These are phyloP conservation scores for Ilex aquifolium DNA, from an alignment of 257 asterid species.

Conservation along the genomic window DNA sequence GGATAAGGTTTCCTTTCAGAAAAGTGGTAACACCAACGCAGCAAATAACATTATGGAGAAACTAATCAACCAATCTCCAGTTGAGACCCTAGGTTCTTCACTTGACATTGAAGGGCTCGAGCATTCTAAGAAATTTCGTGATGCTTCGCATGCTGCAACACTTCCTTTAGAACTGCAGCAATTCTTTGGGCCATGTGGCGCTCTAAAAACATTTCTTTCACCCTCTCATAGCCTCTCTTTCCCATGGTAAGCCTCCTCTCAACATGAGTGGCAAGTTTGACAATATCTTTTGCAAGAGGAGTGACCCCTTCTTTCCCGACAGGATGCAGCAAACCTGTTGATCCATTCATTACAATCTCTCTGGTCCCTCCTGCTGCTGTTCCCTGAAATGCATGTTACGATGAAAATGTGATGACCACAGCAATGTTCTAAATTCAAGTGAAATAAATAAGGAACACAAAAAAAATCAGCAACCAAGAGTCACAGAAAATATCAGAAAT, in stretches of 20 bases:
- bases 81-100: no score
- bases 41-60: no score
- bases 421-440: neutral
- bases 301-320: slow-evolving; percentile 86
- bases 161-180: slow-evolving; percentile 62
- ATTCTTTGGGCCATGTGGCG: slow-evolving; percentile 83
- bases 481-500: no score
- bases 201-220: slow-evolving; percentile 69
- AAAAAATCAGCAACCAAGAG: no score
- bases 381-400: slow-evolving; percentile 41
- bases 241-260: slow-evolving; percentile 75
- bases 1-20: no score
- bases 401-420: no score
- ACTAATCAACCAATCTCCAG: no score
- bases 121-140: neutral
- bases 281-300: slow-evolving; percentile 67
- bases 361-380: slow-evolving; percentile 97
- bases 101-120: no score
- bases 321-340: slow-evolving; percentile 87
- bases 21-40: no score
- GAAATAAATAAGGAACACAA: no score
- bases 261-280: slow-evolving; percentile 50
- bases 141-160: slow-evolving; percentile 21
- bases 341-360: slow-evolving; percentile 78
- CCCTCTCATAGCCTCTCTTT: slow-evolving; percentile 55